phyloP scores from a whole-genome alignment of 495 filamentous ascomycete genomes.

The Hamigera avellanea region DNA sequence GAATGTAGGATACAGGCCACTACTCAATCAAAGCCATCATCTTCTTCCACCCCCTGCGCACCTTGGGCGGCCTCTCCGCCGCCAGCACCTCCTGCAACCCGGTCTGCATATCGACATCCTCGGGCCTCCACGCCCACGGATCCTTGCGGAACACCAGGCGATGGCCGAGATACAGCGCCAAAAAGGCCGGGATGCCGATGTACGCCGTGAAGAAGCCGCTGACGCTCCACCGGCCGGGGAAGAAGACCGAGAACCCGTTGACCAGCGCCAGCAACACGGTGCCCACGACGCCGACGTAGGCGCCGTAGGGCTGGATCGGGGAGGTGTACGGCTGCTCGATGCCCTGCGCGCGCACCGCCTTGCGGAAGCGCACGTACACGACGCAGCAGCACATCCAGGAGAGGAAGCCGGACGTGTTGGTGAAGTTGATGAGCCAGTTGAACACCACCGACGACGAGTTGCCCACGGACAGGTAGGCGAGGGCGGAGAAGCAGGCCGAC shows the following conservation, averaged over 20 bases:
- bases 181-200: slow-evolving; percentile 48
- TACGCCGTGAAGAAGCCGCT: slow-evolving; percentile 50
- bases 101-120: slow-evolving; percentile 46
- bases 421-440: slow-evolving; percentile 49
- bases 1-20: too few relatives aligned
- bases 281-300: slow-evolving; percentile 35
- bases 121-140: slow-evolving; percentile 38
- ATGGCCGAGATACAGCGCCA: slow-evolving; percentile 45
- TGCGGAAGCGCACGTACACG: slow-evolving; percentile 49
- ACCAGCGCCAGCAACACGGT: slow-evolving; percentile 42
- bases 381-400: slow-evolving; percentile 50
- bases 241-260: slow-evolving; percentile 55
- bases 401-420: slow-evolving; percentile 48
- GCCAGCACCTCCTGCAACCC: slow-evolving; percentile 41
- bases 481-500: slow-evolving; percentile 20
- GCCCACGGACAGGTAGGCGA: slow-evolving; percentile 26
- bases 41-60: slow-evolving; percentile 20
- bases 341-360: slow-evolving; percentile 37
- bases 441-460: slow-evolving; percentile 26
- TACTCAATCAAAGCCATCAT: too few relatives aligned
- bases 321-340: slow-evolving; percentile 44
- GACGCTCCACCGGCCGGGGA: slow-evolving; percentile 40
- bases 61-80: slow-evolving; percentile 31
- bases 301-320: slow-evolving; percentile 40
- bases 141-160: slow-evolving; percentile 32